A percentile compares a stretch with the other conserved stretches of the same genome.
phyloP scores from a whole-genome alignment of 225 moss, liverwort and hornwort species.

The Marchantia polymorpha region DNA sequence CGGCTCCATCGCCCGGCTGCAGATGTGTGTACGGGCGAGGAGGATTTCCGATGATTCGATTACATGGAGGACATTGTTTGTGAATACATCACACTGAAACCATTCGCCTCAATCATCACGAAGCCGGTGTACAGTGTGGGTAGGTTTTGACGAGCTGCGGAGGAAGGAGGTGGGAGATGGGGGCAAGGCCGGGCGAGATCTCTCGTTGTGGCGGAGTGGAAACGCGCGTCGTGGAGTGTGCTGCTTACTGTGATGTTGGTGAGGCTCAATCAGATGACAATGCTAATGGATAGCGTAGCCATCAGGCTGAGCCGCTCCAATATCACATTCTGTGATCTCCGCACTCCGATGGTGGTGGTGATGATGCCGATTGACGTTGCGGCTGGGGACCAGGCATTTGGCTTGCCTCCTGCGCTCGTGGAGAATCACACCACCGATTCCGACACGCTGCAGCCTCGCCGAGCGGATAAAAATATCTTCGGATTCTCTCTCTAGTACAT shows the following conservation, averaged over 20 bases:
- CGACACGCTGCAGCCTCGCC: no score
- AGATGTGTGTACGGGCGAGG: not conserved
- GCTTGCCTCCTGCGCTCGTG: no score
- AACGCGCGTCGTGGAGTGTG: not conserved
- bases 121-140: not conserved
- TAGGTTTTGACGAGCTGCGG: not conserved
- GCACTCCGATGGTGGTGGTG: no score
- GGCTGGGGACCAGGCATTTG: no score
- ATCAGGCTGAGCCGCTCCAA: slow-evolving; percentile 99
- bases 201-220: not conserved
- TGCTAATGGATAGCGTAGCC: slow-evolving; percentile 56
- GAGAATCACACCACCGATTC: no score
- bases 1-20: not conserved
- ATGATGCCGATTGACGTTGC: no score
- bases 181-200: not conserved
- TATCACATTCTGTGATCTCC: slow-evolving; percentile 62
- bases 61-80: not conserved
- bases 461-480: no score
- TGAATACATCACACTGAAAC: not conserved
- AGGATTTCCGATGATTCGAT: not conserved
- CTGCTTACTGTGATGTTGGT: slow-evolving; percentile 71
- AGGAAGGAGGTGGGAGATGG: not conserved
- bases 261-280: slow-evolving; percentile 83
- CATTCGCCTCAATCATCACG: not conserved
- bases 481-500: no score